Conservation (phyloP, 331 rosid genomes). For the Malus hybrid region DNA sequence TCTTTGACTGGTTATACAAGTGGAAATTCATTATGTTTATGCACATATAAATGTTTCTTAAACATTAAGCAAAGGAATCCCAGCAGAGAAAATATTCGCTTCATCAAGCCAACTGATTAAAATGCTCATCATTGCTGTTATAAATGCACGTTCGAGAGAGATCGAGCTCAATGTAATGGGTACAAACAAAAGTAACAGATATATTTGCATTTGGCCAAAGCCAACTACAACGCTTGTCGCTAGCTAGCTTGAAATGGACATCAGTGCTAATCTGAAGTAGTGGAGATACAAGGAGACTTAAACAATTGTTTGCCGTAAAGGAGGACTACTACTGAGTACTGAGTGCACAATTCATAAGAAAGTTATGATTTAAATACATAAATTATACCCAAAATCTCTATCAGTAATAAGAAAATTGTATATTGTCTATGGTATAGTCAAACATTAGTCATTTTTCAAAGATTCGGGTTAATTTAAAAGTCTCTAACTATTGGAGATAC, state of each 20-base stretch:
- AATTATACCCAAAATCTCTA: not conserved
- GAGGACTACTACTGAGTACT: not conserved
- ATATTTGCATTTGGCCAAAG: not conserved
- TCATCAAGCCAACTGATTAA: slow-evolving; percentile 1
- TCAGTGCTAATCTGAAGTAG: slow-evolving; percentile 24
- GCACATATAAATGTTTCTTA: not conserved
- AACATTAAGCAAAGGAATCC: not conserved
- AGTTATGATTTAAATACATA: not conserved
- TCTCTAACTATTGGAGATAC: no score
- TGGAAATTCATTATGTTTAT: slow-evolving; percentile 5
- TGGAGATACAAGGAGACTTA: slow-evolving; percentile 19
- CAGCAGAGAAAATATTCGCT: slow-evolving; percentile 18
- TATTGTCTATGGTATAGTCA: not conserved
- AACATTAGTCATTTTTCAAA: not conserved
- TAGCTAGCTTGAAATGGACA: slow-evolving; percentile 15
- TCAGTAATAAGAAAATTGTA: not conserved
- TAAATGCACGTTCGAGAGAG: not conserved
- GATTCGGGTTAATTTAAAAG: no score
- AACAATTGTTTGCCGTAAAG: slow-evolving; percentile 7
- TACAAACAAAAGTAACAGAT: not conserved
- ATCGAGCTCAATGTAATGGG: not conserved
- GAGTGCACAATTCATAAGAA: not conserved
- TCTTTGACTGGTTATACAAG: not conserved
- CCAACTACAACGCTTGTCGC: not conserved
- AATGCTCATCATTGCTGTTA: not conserved